Base-by-base conservation (phyloP, 106 monocot species). In the Ottelia alismoides region DNA sequence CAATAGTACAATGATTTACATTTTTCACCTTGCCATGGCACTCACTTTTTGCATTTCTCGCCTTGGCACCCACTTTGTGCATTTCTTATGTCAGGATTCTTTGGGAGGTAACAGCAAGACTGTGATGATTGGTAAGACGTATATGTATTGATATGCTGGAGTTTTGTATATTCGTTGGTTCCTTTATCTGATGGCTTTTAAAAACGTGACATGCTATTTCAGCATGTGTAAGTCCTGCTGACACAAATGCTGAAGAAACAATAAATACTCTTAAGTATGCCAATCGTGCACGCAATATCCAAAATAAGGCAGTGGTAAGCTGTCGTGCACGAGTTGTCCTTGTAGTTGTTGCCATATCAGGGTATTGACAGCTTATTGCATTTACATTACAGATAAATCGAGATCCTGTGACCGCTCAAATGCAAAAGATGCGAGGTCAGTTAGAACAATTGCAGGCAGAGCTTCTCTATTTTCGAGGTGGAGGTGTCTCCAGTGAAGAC, bases 101-200 rank as follows among this genome's bases (percentile, higher is more conserved):
- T 82, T 98, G 64, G 98, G 98, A 47, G 90, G 98, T 6, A 90
- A 98, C 48, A 98, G 98, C 68, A 98, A 90, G 73, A 98, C 98
- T 29, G 77, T 83, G 18, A 90, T 98, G 98, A 98, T 98, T 65
- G 94, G 94, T 88, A n/a, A 35, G 60, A 11, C 27, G n/a, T n/a
- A n/a, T n/a, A n/a, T n/a, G n/a, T n/a, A n/a, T n/a, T n/a, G n/a
- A n/a, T n/a, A n/a, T n/a, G n/a, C n/a, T n/a, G n/a, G n/a, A n/a
- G n/a, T n/a, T n/a, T n/a, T n/a, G n/a, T n/a, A n/a, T n/a, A n/a
- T n/a, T n/a, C n/a, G n/a, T n/a, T n/a, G n/a, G n/a, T n/a, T n/a
- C n/a, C n/a, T n/a, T n/a, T n/a, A n/a, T n/a, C n/a, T n/a, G n/a
- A n/a, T n/a, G n/a, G n/a, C n/a, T n/a, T n/a, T n/a, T n/a, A n/a